Conservation (phyloP, 2,329 filamentous ascomycete genomes). For the Nemania sp. region DNA sequence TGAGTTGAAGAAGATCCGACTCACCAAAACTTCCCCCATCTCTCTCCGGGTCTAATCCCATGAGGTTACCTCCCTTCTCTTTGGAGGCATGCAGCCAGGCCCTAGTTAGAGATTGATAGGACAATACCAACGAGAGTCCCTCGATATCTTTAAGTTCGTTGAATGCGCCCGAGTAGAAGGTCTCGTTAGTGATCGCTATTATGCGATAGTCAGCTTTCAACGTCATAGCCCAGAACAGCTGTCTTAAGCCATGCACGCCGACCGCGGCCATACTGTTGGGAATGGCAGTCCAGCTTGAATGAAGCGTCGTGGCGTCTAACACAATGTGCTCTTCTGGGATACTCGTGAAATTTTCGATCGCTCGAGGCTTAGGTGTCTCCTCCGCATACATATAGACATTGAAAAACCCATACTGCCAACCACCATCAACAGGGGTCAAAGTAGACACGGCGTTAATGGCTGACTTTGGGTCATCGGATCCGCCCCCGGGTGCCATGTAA, state of each 20-base stretch:
- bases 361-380: slow-evolving; percentile 14
- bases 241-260: not conserved
- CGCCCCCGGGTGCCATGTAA: slow-evolving; percentile 40
- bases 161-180: not conserved
- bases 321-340: slow-evolving; percentile 1
- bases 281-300: slow-evolving; percentile 20
- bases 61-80: not conserved
- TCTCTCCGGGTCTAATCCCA: slow-evolving; percentile 4
- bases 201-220: not conserved
- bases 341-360: slow-evolving; percentile 40
- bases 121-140: not conserved
- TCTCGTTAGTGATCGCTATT: slow-evolving; percentile 1
- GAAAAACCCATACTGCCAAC: not conserved
- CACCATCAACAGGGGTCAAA: slow-evolving; percentile 21
- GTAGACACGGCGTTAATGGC: slow-evolving; percentile 36
- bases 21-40: slow-evolving; percentile 13
- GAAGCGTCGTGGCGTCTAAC: not conserved
- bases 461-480: slow-evolving; percentile 40
- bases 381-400: slow-evolving; percentile 2
- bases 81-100: not conserved
- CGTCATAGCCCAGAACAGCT: slow-evolving; percentile 11
- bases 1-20: not conserved
- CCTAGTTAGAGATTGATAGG: slow-evolving; percentile 5
- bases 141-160: slow-evolving; percentile 1
- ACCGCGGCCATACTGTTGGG: slow-evolving; percentile 5